Percentiles rank a stretch among this genome's conserved stretches.
Evolutionary conservation across 176 grass and related monocot genomes (phyloP).

Genomic region (Puccinellia tenuiflora): DNA sequence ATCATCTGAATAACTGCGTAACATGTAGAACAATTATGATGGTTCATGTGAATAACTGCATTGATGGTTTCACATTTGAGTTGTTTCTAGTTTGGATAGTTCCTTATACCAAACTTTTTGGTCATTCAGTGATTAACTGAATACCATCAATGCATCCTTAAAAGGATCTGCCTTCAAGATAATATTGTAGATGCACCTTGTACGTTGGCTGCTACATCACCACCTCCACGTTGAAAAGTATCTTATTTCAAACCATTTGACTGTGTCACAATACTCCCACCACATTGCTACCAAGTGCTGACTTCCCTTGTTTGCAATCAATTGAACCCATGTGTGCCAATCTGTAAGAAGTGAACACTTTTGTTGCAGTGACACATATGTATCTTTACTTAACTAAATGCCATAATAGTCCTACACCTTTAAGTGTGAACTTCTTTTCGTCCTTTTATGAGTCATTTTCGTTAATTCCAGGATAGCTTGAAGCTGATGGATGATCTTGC

Average conservation of each 20-base stretch:
- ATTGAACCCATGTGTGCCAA: not conserved
- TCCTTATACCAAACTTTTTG: not conserved
- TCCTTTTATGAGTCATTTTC: slow-evolving; percentile 1
- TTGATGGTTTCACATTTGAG: slow-evolving; percentile 11
- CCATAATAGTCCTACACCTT: not conserved
- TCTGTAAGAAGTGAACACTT: not conserved
- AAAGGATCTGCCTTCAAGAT: not conserved
- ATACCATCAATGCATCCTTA: not conserved
- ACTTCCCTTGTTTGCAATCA: not conserved
- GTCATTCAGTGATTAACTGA: not conserved
- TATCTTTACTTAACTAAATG: not conserved
- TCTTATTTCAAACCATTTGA: not conserved
- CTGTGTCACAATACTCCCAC: not conserved
- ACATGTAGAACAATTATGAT: not conserved
- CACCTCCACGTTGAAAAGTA: not conserved
- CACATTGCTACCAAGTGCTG: not conserved
- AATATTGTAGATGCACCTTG: not conserved
- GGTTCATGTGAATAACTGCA: no score
- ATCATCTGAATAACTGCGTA: not conserved
- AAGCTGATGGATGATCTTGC: slow-evolving; percentile 94
- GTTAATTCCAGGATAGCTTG: slow-evolving; percentile 75
- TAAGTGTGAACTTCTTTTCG: slow-evolving; percentile 9
- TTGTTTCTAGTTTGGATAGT: not conserved
- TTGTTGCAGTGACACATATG: not conserved
- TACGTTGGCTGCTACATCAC: not conserved